phyloP scores from a whole-genome alignment of 2,329 filamentous ascomycete species.

The Didymella glomerata region DNA sequence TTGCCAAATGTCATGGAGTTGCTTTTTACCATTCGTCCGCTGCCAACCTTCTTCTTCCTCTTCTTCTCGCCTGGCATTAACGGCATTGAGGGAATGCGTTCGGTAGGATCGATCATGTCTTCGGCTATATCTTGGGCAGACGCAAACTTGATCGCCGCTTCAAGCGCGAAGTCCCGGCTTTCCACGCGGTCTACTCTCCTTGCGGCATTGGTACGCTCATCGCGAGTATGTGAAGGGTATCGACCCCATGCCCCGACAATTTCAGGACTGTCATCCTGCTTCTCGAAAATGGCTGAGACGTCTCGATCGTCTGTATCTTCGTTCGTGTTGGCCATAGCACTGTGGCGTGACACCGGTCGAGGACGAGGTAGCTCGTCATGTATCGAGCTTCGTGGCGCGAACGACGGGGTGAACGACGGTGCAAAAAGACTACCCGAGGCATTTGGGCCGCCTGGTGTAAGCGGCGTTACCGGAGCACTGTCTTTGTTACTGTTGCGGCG shows the following conservation, averaged over 20 bases:
- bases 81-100: conserved; percentile 31
- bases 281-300: conserved; percentile 34
- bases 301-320: conserved; percentile 22
- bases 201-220: conserved; percentile 52
- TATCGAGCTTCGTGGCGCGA: background rate
- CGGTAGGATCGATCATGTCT: conserved; percentile 39
- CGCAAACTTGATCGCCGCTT: conserved; percentile 41
- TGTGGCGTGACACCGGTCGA: conserved; percentile 25
- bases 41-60: conserved; percentile 66
- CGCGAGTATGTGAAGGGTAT: conserved; percentile 58
- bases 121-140: conserved; percentile 27
- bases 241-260: conserved; percentile 55
- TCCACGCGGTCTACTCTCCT: conserved; percentile 50
- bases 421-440: background rate
- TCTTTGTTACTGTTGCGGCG: conserved; percentile 11
- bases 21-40: conserved; percentile 71
- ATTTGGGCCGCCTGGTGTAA: background rate
- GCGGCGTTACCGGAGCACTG: background rate
- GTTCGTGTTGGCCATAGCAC: conserved; percentile 27
- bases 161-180: conserved; percentile 55
- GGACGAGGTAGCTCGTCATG: background rate
- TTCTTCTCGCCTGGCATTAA: conserved; percentile 40
- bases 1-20: conserved; percentile 54
- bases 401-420: background rate
- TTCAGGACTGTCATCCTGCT: conserved; percentile 36